These are phyloP conservation scores for Trifolium fragiferum DNA, from an alignment of 306 rosid species.

Conservation along the genomic window DNA sequence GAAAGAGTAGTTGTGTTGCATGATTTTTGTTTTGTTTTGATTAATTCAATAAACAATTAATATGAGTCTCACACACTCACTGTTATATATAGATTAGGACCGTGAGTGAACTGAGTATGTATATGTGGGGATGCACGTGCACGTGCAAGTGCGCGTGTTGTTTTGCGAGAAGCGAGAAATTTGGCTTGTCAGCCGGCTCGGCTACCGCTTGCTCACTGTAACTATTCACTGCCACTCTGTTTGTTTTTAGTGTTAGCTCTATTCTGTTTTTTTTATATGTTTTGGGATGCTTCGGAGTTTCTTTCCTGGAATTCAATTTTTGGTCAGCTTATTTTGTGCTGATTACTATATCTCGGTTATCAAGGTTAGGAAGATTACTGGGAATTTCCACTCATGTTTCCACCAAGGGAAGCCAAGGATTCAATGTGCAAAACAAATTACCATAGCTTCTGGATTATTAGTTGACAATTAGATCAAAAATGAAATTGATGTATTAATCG, in stretches of 20 bases:
- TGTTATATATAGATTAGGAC: too few species aligned
- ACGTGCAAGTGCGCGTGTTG: conserved; percentile 69
- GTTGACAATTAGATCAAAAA: too few species aligned
- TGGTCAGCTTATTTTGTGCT: conserved; percentile 1
- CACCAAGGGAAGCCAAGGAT: conserved; percentile 2
- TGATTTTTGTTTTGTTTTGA: neutral
- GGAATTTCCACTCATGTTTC: conserved; percentile 21
- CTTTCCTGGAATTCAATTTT: conserved; percentile 19
- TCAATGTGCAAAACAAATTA: neutral
- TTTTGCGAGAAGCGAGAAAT: conserved; percentile 53
- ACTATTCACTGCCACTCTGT: neutral
- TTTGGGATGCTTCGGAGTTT: conserved; percentile 14
- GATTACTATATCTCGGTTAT: neutral
- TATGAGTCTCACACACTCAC: too few species aligned
- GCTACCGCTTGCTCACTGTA: conserved; percentile 45
- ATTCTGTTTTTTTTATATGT: neutral
- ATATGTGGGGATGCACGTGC: conserved; percentile 66
- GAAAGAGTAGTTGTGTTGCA: too few species aligned
- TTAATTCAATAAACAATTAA: too few species aligned
- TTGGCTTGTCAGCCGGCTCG: conserved; percentile 77
- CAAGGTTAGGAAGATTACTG: conserved; percentile 32
- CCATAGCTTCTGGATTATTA: too few species aligned
- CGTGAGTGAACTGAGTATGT: conserved; percentile 16
- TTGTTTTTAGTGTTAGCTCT: conserved; percentile 6
- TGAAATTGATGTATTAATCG: too few species aligned